Evolutionary conservation across 352 stramenopile genomes (phyloP), one percentile per base, ranked within the genome.

Genomic region (Globisporangium iwayamae): DNA sequence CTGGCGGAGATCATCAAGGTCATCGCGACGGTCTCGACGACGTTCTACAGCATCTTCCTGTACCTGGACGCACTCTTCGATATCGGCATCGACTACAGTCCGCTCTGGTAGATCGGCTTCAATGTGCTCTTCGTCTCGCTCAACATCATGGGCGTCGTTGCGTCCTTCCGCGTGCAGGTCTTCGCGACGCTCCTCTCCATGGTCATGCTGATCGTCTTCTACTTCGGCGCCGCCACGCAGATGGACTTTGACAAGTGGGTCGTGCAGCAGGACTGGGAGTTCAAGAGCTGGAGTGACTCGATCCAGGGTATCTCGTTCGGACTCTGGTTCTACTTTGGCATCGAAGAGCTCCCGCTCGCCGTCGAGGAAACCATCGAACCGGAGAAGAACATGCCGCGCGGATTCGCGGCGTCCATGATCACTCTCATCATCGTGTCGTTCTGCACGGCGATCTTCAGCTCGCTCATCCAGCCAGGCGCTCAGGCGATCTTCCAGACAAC

Each of bases 311-410:
- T 88, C 34, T 87, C 79, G 6, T 89, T 89, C 60, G 63, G 71
- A 7, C 63, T 91, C 32, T 91, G 82, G 79, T 91, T 89, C 61
- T 91, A 88, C 78, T 70, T 89, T 9, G 82, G 80, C 45, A 91
- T 90, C 38, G 83, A 91, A 66, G 80, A 91, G 55, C 69, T 91
- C 0, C 83, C 83, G 0, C 83, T 91, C 41, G 80, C 83, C 2
- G 70, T 87, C 2, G 83, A 91, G 50, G 83, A 91, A 58, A 89
- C 83, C 4, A 87, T 91, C 54, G 71, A 91, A 22, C 83, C 83
- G 0, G 74, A 76, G 53, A 80, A 83, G 60, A 91, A 89, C 68
- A 90, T 91, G 66, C 78, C 83, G 3, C 70, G 72, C 8, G 82
- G 79, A 2, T 71, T 91, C 20, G 66, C 83, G 28, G 75, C 74